Evolutionary conservation across 768 basidiomycete genomes (phyloP).

Genomic region (Lentinus brumalis): DNA sequence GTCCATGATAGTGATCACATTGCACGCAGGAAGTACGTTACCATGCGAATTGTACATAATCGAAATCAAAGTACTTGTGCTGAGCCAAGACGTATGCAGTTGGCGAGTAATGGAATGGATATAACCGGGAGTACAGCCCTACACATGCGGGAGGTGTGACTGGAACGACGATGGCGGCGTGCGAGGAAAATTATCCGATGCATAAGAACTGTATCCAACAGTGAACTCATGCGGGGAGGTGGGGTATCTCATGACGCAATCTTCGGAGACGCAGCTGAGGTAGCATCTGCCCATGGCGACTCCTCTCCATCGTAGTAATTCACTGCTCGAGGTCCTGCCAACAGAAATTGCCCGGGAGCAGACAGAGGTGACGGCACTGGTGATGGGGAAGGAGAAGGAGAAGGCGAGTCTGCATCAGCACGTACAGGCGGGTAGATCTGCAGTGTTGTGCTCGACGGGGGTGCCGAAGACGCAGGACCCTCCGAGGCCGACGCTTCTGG

Average conservation of each 20-base stretch:
- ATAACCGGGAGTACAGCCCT: neutral
- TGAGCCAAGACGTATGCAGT: neutral
- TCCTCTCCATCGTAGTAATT: conserved; percentile 29
- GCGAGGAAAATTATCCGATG: neutral
- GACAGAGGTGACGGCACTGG: conserved; percentile 24
- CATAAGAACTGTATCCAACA: neutral
- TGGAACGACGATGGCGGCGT: neutral
- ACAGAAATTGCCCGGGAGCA: conserved; percentile 20
- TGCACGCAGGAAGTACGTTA: conserved; percentile 13
- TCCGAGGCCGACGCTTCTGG: neutral
- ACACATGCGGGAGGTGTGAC: neutral
- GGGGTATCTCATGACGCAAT: conserved; percentile 14
- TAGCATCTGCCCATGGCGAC: conserved; percentile 32
- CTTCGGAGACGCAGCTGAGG: conserved; percentile 19
- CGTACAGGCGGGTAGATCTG: neutral
- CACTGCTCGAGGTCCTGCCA: conserved; percentile 18
- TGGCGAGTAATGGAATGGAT: neutral
- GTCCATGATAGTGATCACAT: neutral
- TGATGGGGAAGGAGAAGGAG: conserved; percentile 19
- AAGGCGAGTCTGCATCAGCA: conserved; percentile 5
- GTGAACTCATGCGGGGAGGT: neutral
- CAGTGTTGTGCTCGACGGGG: neutral
- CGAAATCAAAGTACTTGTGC: conserved; percentile 4
- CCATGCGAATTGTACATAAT: conserved; percentile 19
- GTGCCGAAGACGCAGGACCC: neutral